Percentiles rank a stretch among this genome's conserved stretches.
Evolutionary conservation across 352 stramenopile genomes (phyloP).

Genomic region (Pythium phragmiticola): DNA sequence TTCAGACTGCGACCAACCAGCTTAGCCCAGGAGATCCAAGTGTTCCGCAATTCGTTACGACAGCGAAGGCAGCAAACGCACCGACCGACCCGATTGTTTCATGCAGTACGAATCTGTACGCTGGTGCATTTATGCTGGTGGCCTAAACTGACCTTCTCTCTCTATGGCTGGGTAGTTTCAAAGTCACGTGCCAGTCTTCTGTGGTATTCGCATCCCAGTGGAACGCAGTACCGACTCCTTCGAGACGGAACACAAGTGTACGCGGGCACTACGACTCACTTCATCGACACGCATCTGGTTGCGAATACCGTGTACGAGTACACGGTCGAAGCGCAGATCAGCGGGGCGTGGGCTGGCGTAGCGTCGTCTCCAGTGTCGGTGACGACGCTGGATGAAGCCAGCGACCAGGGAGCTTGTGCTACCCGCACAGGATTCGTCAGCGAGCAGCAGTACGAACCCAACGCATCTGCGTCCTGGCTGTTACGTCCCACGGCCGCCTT

Average conservation of each 20-base stretch:
- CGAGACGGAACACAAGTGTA: slow-evolving; percentile 29
- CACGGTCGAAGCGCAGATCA: slow-evolving; percentile 9
- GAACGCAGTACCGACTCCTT: slow-evolving; percentile 39
- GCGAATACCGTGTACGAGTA: slow-evolving; percentile 13
- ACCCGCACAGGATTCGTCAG: slow-evolving; percentile 29
- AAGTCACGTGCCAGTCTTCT: slow-evolving; percentile 31
- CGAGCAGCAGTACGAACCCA: slow-evolving; percentile 38
- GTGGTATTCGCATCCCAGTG: slow-evolving; percentile 44
- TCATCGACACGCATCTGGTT: slow-evolving; percentile 12
- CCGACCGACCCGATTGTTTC: slow-evolving; percentile 19
- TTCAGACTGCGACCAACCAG: slow-evolving; percentile 15
- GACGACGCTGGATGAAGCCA: slow-evolving; percentile 4
- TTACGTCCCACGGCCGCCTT: slow-evolving; percentile 29
- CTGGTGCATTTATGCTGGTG: background rate
- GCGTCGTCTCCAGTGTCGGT: slow-evolving; percentile 1
- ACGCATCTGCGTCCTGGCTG: slow-evolving; percentile 33
- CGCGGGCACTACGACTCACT: slow-evolving; percentile 7
- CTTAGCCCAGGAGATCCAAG: slow-evolving; percentile 4
- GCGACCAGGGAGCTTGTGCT: slow-evolving; percentile 27
- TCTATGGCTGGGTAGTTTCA: slow-evolving; percentile 31
- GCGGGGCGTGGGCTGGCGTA: background rate
- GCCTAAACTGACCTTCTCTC: background rate
- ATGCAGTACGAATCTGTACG: slow-evolving; percentile 24
- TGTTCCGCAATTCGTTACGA: slow-evolving; percentile 6
- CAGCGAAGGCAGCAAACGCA: slow-evolving; percentile 6